Evolutionary conservation across 75 land plant genomes (phyloP), one percentile per base, ranked within the genome.

Genomic region (Cunninghamia lanceolata): DNA sequence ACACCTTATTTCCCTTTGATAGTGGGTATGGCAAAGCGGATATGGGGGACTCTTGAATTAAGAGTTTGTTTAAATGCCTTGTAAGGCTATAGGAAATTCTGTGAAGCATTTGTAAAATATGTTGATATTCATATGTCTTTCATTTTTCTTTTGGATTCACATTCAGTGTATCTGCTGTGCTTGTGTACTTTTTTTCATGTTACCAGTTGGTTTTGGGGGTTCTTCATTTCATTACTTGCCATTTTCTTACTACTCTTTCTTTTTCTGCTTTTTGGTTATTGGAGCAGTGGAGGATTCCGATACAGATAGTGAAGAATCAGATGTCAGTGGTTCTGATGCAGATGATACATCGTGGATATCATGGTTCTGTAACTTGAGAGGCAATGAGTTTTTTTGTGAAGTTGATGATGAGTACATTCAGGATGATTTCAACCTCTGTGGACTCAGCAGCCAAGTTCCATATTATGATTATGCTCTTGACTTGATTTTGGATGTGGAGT

Each of bases 381-480:
- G 97, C 50, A 95, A 94, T 87, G 97, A 95, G 89, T 93, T 95
- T 79, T 94, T 95, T 68, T 95, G 96, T 87, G 96, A 95, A 84
- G 93, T 94, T 54, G 96, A 95, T 79, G 95, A 94, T 74, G 96
- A 95, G 56, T 95, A 94, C 86, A 95, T 95, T 66, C 95, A 95
- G 83, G 96, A 95, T 87, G 96, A 95, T 84, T 95, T 95, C 88
- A 95, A 95, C 85, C 90, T 95, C 28, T 94, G 96, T 89, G 96
- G 96, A 2, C 84, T 95, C 15, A 93, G 94, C 89, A 91, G 89
- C 89, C 96, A 94, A 89, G 96, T 95, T 80, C 96, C 96, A 15
- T 95, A 95, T 59, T 95, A 95, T 89, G 96, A 95, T 84, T 95
- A 95, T 87, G 96, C 94, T 32, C 93, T 95, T 50, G 97, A 95